phyloP scores from a whole-genome alignment of 495 filamentous ascomycete genomes.

The Corynascus novoguineensis region DNA sequence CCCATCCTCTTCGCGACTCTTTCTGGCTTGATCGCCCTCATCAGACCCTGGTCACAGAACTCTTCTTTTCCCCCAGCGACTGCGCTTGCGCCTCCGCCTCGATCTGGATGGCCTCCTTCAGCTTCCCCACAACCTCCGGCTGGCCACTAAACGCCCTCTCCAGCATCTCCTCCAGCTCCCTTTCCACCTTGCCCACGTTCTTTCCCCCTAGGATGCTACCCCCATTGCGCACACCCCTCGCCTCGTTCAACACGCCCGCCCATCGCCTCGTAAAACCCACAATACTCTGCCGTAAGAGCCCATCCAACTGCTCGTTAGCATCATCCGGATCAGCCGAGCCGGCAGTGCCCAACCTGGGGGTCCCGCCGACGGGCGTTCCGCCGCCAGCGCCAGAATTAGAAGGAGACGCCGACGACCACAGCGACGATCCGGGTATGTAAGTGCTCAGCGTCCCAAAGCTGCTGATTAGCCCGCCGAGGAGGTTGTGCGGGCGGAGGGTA shows the following conservation, averaged over 20 bases:
- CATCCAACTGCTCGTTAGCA: slow-evolving; percentile 77
- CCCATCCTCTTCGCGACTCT: no score
- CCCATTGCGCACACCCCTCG: slow-evolving; percentile 10
- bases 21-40: no score
- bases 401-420: slow-evolving; percentile 30
- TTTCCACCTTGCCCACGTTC: slow-evolving; percentile 38
- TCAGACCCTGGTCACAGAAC: slow-evolving; percentile 12
- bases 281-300: slow-evolving; percentile 68
- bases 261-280: slow-evolving; percentile 69
- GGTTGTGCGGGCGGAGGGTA: slow-evolving; percentile 52
- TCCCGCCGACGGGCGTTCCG: slow-evolving; percentile 14
- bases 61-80: slow-evolving; percentile 11
- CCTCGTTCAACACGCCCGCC: slow-evolving; percentile 40
- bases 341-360: slow-evolving; percentile 3
- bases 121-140: slow-evolving; percentile 44
- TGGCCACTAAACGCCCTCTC: slow-evolving; percentile 41
- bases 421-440: slow-evolving; percentile 32
- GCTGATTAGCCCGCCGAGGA: slow-evolving; percentile 30
- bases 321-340: slow-evolving; percentile 37
- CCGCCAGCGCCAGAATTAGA: neutral
- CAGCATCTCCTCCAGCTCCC: slow-evolving; percentile 43
- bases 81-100: slow-evolving; percentile 36
- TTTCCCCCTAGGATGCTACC: slow-evolving; percentile 34
- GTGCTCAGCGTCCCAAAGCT: slow-evolving; percentile 30
- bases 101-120: slow-evolving; percentile 47